A percentile compares a stretch with the other conserved stretches of the same genome.
phyloP scores from a whole-genome alignment of 768 basidiomycete species.

The Calvatia gigantea region DNA sequence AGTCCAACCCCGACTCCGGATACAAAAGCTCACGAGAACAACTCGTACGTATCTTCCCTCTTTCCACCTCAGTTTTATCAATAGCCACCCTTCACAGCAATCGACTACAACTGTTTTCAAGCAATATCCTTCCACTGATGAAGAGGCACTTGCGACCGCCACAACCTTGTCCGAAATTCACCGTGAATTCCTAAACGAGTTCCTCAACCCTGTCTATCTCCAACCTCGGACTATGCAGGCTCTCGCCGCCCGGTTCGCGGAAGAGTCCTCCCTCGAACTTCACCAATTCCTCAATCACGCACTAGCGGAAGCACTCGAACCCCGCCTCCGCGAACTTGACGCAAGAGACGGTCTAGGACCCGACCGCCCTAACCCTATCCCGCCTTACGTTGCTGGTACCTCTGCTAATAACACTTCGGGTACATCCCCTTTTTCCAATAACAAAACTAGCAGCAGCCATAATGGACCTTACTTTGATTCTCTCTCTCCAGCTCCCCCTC shows the following conservation, averaged over 20 bases:
- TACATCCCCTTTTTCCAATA: too few species aligned
- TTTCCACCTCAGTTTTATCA: slow-evolving; percentile 8
- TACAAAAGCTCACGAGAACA: slow-evolving; percentile 87
- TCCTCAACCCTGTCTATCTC: slow-evolving; percentile 89
- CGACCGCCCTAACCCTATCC: slow-evolving; percentile 50
- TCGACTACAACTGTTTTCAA: slow-evolving; percentile 62
- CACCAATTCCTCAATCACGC: slow-evolving; percentile 77
- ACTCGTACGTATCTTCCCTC: slow-evolving; percentile 58
- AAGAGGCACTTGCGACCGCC: slow-evolving; percentile 44
- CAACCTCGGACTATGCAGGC: slow-evolving; percentile 76
- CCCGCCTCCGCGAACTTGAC: slow-evolving; percentile 63
- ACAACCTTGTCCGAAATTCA: slow-evolving; percentile 54
- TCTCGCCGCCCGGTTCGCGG: slow-evolving; percentile 76
- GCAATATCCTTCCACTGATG: slow-evolving; percentile 42
- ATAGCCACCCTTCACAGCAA: slow-evolving; percentile 38
- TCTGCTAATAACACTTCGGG: not conserved
- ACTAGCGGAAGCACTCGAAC: slow-evolving; percentile 66
- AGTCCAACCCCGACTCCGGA: slow-evolving; percentile 36
- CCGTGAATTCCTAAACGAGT: slow-evolving; percentile 72
- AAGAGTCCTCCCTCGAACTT: slow-evolving; percentile 85
- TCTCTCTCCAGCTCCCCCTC: too few species aligned
- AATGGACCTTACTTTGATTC: too few species aligned
- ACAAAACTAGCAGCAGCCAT: too few species aligned
- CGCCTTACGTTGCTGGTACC: slow-evolving; percentile 63
- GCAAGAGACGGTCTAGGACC: slow-evolving; percentile 57